Conservation (phyloP, 2,329 filamentous ascomycete genomes). For the Aspergillus cejpii region DNA sequence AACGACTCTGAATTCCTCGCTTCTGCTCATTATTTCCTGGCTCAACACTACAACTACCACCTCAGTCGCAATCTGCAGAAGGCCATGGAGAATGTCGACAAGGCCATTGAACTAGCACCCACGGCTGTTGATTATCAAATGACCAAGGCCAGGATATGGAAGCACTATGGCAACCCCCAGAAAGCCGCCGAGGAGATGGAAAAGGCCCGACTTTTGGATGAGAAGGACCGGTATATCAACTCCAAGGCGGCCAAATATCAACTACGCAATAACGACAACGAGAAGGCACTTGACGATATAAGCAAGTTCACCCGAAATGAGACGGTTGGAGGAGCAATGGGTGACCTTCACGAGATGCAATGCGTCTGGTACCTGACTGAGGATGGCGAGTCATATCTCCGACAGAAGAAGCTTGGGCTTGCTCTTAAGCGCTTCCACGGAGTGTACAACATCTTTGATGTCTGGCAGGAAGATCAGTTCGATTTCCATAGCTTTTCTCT, state of each 20-base stretch:
- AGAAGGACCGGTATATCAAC: constrained; percentile 94
- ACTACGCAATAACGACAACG: constrained; percentile 83
- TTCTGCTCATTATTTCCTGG: constrained; percentile 84
- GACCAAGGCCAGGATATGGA: constrained; percentile 91
- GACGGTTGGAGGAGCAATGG: constrained; percentile 75
- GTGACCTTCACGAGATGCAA: constrained; percentile 95
- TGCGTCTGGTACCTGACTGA: constrained; percentile 96
- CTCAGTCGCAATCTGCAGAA: constrained; percentile 76
- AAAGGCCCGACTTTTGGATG: constrained; percentile 73
- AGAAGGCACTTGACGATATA: constrained; percentile 78
- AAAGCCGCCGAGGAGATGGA: constrained; percentile 87
- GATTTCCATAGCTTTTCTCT: constrained; percentile 98
- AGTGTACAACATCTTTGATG: constrained; percentile 86
- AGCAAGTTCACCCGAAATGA: constrained; percentile 92
- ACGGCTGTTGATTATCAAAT: constrained; percentile 86
- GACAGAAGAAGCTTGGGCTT: constrained; percentile 73
- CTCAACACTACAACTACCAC: constrained; percentile 93
- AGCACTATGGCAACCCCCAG: constrained; percentile 72
- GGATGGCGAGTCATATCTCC: constrained; percentile 81
- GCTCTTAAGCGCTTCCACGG: constrained; percentile 89
- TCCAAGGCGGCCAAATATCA: constrained; percentile 97
- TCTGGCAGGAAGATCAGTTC: constrained; percentile 97
- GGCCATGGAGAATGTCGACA: constrained; percentile 75
- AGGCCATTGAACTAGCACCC: constrained; percentile 70
- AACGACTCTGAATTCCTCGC: constrained; percentile 60